Evolutionary conservation across 257 asterid genomes (phyloP), one percentile per base, ranked within the genome.

Genomic region (Euphrasia confusa): DNA sequence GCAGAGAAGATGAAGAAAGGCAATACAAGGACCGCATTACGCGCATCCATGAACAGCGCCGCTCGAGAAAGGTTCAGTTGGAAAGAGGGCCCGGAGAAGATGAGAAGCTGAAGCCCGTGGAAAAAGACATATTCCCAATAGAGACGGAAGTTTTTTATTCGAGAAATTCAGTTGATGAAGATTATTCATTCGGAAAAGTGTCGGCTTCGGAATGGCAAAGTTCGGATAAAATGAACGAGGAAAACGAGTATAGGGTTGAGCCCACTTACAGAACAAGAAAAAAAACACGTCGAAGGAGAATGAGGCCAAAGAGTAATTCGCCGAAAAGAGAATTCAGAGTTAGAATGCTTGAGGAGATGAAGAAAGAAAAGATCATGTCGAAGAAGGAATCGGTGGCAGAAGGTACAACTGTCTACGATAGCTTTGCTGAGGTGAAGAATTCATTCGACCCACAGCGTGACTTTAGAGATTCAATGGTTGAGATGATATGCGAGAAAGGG

Each of bases 391-490:
- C 42, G 73, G 11, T 49, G 9, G 3, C 27, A 11, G 55, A 49
- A 60, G 79, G 71, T 62, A 13, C 44, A 24, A 74, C 80, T 44
- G 54, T 68, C 35, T 85, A 79, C 44, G 84, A 84, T 40, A 84
- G 93, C 75, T 86, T 72, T 75, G 96, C 96, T 4, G 80, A 80
- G 78, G 77, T 74, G 49, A 88, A 88, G 82, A 81, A 74, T 71
- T 88, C 98, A 26, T 83, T 68, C 52, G 61, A 86, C 54, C 95
- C 95, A 35, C 71, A 75, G 13, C 78, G 65, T 61, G 98, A 91
- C 67, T 91, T 91, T 81, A 79, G 80, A 73, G 84, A 91, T 32
- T 91, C 98, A 2, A 91, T 91, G 98, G 65, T 80, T 21, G 95
- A 86, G 80, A 91, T 91, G 96, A 91, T 91, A 61, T 58, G 64